These are phyloP conservation scores for Cicer judaicum DNA, from an alignment of 306 rosid genomes.

Conservation along the genomic window DNA sequence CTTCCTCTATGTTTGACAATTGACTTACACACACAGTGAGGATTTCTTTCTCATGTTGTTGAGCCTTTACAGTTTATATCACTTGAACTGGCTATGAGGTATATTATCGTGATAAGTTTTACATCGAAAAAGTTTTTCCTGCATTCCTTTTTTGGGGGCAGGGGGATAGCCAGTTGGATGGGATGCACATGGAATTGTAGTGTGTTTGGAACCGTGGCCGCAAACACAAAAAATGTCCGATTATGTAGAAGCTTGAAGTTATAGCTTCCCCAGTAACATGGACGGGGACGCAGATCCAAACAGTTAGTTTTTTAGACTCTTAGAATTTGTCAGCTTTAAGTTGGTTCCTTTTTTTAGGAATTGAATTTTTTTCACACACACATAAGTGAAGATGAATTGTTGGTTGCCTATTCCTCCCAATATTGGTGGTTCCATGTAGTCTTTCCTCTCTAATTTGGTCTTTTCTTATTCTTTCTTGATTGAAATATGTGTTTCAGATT, in stretches of 20 bases:
- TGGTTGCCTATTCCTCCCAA: constrained; percentile 13
- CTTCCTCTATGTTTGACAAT: constrained; percentile 53
- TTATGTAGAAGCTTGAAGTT: too few species aligned
- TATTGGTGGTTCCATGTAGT: constrained; percentile 21
- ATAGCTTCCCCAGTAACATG: too few species aligned
- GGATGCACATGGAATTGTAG: constrained; percentile 8
- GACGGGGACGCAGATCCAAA: too few species aligned
- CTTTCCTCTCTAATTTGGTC: constrained; percentile 41
- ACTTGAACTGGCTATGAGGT: constrained; percentile 43
- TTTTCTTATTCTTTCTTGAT: constrained; percentile 33
- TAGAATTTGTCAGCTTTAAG: constrained; percentile 38
- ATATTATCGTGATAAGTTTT: constrained; percentile 30
- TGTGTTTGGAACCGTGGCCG: too few species aligned
- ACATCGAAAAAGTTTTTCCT: constrained; percentile 25
- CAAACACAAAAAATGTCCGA: too few species aligned
- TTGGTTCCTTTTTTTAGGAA: constrained; percentile 22
- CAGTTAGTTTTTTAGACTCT: constrained; percentile 8
- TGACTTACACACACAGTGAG: constrained; percentile 52
- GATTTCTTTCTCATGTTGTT: constrained; percentile 56
- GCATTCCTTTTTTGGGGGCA: not conserved
- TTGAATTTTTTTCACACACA: constrained; percentile 2
- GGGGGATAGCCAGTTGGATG: constrained; percentile 3
- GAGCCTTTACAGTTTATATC: constrained; percentile 50
- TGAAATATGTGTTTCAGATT: constrained; percentile 39
- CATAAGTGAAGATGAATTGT: constrained; percentile 28